A percentile compares a stretch with the other conserved stretches of the same genome.
These are phyloP conservation scores for Trichoderma polysporum DNA, from an alignment of 2,329 filamentous ascomycete genomes.

Conservation along the genomic window DNA sequence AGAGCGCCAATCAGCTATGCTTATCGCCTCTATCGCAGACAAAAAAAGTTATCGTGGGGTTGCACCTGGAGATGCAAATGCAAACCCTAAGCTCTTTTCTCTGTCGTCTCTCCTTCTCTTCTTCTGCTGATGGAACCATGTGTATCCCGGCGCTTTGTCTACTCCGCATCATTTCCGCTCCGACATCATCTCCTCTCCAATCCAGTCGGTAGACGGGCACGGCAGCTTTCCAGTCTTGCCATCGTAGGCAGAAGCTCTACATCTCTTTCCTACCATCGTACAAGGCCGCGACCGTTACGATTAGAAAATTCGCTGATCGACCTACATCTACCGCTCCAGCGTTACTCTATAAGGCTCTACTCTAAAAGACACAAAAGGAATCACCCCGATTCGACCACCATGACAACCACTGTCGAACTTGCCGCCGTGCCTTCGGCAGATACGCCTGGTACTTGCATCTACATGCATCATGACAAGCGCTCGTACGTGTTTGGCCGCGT, in stretches of 20 bases:
- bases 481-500: slow-evolving; percentile 84
- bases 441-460: slow-evolving; percentile 74
- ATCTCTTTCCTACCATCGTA: background rate
- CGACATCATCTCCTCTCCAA: slow-evolving; percentile 1
- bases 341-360: slow-evolving; percentile 24
- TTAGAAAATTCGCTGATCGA: background rate
- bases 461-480: slow-evolving; percentile 77
- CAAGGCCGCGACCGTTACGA: background rate
- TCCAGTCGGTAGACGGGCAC: slow-evolving; percentile 5
- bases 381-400: slow-evolving; percentile 38
- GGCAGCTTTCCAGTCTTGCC: background rate
- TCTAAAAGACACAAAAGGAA: background rate
- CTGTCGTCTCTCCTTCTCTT: background rate
- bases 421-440: slow-evolving; percentile 83
- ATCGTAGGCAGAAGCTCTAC: background rate
- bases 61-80: slow-evolving; percentile 2
- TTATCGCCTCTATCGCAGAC: slow-evolving; percentile 10
- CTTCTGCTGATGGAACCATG: slow-evolving; percentile 33
- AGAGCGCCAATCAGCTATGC: background rate
- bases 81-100: background rate
- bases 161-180: slow-evolving; percentile 10
- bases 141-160: slow-evolving; percentile 26
- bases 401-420: slow-evolving; percentile 75
- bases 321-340: background rate
- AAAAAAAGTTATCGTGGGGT: slow-evolving; percentile 22